phyloP scores from a whole-genome alignment of 768 basidiomycete species.

The Lactifluus volemus region DNA sequence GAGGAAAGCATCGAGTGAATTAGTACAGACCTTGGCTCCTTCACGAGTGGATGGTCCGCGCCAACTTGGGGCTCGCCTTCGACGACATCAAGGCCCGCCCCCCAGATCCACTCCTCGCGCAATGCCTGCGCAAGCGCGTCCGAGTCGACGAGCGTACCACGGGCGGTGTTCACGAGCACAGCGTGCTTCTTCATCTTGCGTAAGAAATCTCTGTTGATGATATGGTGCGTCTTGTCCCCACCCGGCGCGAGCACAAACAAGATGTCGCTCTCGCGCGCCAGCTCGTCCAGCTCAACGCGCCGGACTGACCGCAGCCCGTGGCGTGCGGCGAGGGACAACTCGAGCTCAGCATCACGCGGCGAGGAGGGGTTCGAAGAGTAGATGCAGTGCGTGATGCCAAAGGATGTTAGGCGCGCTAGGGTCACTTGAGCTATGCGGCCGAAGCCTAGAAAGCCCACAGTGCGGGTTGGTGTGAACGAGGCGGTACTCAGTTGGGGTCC shows the following conservation, averaged over 20 bases:
- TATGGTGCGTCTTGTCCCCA: conserved; percentile 56
- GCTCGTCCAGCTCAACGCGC: conserved; percentile 52
- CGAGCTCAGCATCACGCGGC: conserved; percentile 31
- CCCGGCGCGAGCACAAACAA: conserved; percentile 80
- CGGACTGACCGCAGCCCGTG: conserved; percentile 33
- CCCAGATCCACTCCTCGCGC: conserved; percentile 73
- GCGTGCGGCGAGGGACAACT: conserved; percentile 27
- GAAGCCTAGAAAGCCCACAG: conserved; percentile 88
- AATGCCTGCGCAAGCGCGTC: conserved; percentile 80
- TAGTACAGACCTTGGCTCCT: conserved; percentile 53
- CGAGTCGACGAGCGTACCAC: conserved; percentile 87
- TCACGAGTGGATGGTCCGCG: conserved; percentile 70
- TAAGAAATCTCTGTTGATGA: conserved; percentile 67
- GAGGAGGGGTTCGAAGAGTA: conserved; percentile 57
- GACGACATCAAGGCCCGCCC: conserved; percentile 89
- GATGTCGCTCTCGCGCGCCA: conserved; percentile 76
- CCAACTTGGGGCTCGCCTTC: conserved; percentile 81
- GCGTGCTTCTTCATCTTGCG: conserved; percentile 76
- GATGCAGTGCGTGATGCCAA: conserved; percentile 67
- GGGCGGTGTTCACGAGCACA: conserved; percentile 75
- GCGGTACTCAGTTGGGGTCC: conserved; percentile 71
- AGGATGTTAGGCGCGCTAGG: conserved; percentile 68
- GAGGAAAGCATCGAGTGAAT: background rate
- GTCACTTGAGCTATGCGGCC: conserved; percentile 89
- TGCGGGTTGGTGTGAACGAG: conserved; percentile 42